These are phyloP conservation scores for Colletotrichum liaoningense DNA, from an alignment of 2,329 filamentous ascomycete species.

Conservation along the genomic window DNA sequence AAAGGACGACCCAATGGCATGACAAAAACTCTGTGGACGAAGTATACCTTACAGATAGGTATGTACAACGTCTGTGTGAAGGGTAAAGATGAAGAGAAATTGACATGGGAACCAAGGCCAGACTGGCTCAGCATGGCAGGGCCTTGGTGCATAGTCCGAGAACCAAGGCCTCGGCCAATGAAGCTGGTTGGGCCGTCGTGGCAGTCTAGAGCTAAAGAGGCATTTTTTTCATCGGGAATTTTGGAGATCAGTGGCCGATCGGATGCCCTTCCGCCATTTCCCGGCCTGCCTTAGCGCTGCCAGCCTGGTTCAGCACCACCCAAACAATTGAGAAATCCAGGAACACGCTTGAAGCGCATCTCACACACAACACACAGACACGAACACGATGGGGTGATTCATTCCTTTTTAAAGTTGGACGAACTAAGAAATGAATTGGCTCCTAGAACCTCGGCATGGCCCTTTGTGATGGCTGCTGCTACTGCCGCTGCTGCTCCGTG, in stretches of 20 bases:
- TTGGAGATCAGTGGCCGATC: not conserved
- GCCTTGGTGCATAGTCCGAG: conserved; percentile 7
- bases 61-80: not conserved
- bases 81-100: not conserved
- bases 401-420: not conserved
- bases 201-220: not conserved
- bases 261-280: conserved; percentile 4
- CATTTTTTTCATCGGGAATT: not conserved
- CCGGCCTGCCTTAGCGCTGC: not conserved
- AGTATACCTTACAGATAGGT: too few species aligned
- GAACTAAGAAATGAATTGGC: not conserved
- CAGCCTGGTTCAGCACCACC: not conserved
- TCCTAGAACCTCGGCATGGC: conserved; percentile 12
- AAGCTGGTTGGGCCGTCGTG: not conserved
- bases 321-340: not conserved
- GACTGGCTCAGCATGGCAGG: not conserved
- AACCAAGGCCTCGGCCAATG: not conserved
- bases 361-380: not conserved
- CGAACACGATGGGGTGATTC: not conserved
- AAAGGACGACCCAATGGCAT: not conserved
- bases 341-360: not conserved
- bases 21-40: not conserved
- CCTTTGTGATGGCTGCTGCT: not conserved
- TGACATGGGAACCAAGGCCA: not conserved
- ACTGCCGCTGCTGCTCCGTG: not conserved